Evolutionary conservation across 495 filamentous ascomycete species (phyloP).

Genomic region (Aspergillus haitiensis): DNA sequence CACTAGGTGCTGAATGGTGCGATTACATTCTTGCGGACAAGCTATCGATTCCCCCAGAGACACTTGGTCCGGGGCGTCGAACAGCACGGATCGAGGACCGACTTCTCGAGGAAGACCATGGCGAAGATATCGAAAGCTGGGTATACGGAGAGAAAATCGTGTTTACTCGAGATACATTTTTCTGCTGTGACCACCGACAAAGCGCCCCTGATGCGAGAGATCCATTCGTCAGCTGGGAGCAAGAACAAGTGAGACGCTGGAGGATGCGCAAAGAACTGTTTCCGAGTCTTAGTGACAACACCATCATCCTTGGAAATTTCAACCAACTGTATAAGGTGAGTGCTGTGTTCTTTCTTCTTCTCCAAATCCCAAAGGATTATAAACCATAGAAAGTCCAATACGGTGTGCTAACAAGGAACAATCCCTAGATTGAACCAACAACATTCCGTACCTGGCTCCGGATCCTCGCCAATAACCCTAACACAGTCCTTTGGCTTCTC

Average conservation of each 20-base stretch:
- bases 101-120: constrained; percentile 65
- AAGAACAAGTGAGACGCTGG: constrained; percentile 84
- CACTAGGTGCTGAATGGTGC: constrained; percentile 96
- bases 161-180: constrained; percentile 93
- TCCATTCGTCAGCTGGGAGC: constrained; percentile 68
- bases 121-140: constrained; percentile 69
- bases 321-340: constrained; percentile 98
- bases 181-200: constrained; percentile 97
- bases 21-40: constrained; percentile 94
- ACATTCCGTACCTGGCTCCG: constrained; percentile 96
- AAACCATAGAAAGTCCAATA: not conserved
- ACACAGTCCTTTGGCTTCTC: constrained; percentile 91
- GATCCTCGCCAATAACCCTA: constrained; percentile 82
- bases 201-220: constrained; percentile 78
- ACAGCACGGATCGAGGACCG: constrained; percentile 74
- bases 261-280: constrained; percentile 94
- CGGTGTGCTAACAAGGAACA: constrained; percentile 10
- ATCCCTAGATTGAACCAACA: constrained; percentile 84
- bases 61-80: constrained; percentile 72
- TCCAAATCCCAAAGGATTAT: not conserved
- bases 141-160: constrained; percentile 97
- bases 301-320: constrained; percentile 95
- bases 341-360: not conserved
- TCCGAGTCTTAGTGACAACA: constrained; percentile 76
- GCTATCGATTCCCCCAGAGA: constrained; percentile 79